phyloP scores from a whole-genome alignment of 2,329 filamentous ascomycete genomes.

The Aspergillus sp. region DNA sequence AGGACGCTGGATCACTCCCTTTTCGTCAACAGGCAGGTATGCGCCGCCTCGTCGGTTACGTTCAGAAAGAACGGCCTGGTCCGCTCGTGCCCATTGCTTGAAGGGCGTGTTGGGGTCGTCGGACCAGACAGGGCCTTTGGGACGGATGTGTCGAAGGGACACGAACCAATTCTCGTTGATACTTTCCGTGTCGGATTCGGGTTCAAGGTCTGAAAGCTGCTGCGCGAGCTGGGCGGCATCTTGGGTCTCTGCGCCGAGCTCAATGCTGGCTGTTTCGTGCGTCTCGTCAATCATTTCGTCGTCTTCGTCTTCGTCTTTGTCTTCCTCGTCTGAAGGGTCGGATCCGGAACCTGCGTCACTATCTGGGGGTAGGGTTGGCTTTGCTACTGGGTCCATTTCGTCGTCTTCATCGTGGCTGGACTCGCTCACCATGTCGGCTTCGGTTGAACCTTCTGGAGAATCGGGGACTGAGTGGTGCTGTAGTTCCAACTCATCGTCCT shows the following conservation, averaged over 20 bases:
- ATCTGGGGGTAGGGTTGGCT: neutral
- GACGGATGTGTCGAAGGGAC: conserved; percentile 29
- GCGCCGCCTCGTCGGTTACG: conserved; percentile 30
- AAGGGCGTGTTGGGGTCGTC: conserved; percentile 42
- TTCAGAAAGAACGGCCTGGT: conserved; percentile 36
- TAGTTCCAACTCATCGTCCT: neutral
- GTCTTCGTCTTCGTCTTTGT: conserved; percentile 10
- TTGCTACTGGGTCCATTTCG: neutral
- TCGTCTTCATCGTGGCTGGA: neutral
- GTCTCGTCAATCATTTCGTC: conserved; percentile 19
- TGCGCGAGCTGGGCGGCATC: neutral
- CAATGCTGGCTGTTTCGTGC: conserved; percentile 41
- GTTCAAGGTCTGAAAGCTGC: neutral
- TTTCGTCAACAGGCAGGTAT: conserved; percentile 33
- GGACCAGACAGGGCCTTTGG: conserved; percentile 32
- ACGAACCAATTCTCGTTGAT: conserved; percentile 34
- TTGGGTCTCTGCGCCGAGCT: conserved; percentile 34
- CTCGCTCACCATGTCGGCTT: conserved; percentile 8
- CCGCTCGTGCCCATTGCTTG: conserved; percentile 39
- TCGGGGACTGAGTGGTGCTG: neutral
- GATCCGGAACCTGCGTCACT: neutral
- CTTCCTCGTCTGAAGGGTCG: neutral
- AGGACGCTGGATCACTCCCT: conserved; percentile 34
- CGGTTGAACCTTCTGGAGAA: neutral
- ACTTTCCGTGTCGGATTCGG: conserved; percentile 9